phyloP scores from a whole-genome alignment of 192 early-diverging fungal genomes.

The Coemansia sp. region DNA sequence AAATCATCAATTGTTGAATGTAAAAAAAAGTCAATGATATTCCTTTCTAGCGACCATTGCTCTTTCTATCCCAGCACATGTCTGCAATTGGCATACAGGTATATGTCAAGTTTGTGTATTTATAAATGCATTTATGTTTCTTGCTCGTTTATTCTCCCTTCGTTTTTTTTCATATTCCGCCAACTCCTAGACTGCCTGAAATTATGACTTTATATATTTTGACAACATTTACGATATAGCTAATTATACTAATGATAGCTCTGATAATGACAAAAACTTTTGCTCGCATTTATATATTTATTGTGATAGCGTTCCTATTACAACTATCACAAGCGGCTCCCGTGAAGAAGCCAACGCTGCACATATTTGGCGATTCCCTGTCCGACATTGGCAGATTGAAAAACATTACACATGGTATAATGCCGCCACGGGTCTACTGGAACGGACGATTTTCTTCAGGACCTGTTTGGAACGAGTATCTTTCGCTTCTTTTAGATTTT shows the following conservation, averaged over 20 bases:
- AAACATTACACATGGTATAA: conserved; percentile 18
- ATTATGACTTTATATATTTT: no score
- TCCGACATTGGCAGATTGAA: conserved; percentile 41
- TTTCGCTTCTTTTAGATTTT: conserved; percentile 17
- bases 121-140: no score
- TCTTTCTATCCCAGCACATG: background rate
- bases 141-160: background rate
- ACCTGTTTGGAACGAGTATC: conserved; percentile 42
- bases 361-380: conserved; percentile 48
- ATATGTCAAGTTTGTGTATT: no score
- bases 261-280: background rate
- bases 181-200: no score
- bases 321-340: conserved; percentile 1
- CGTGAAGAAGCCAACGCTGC: conserved; percentile 14
- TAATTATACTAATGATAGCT: background rate
- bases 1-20: background rate
- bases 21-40: background rate
- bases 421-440: conserved; percentile 42
- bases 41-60: background rate
- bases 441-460: conserved; percentile 44
- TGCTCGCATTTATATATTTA: background rate
- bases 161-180: background rate
- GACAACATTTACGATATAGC: no score
- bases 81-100: no score
- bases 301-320: background rate